phyloP scores from a whole-genome alignment of 352 stramenopile species.

The Pythium grandisporangium region DNA sequence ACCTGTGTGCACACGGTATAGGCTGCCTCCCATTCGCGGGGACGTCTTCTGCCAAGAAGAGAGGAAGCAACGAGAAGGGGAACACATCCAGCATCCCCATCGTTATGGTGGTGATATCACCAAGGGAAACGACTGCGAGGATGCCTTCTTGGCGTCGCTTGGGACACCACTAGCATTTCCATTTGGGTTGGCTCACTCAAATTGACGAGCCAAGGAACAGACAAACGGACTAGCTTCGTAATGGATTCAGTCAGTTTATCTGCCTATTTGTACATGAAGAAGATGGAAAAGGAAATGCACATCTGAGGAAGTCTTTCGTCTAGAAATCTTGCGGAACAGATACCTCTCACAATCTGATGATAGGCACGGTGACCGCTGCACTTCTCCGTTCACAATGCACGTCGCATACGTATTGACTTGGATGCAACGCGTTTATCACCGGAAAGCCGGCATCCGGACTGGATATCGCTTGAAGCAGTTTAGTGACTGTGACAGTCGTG shows the following conservation, averaged over 20 bases:
- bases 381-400: constrained; percentile 5
- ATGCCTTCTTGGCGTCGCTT: constrained; percentile 5
- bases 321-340: too few relatives aligned
- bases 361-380: constrained; percentile 2
- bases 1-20: background rate
- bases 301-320: constrained; percentile 6
- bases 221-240: too few relatives aligned
- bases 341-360: constrained; percentile 7
- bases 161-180: constrained; percentile 7
- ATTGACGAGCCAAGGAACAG: too few relatives aligned
- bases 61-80: background rate
- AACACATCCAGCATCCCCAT: too few relatives aligned
- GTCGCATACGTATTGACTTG: constrained; percentile 7
- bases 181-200: too few relatives aligned
- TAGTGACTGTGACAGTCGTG: constrained; percentile 8
- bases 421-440: constrained; percentile 7
- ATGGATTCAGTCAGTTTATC: too few relatives aligned
- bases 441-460: constrained; percentile 7
- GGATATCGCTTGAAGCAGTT: constrained; percentile 6
- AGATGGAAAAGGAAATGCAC: constrained; percentile 5
- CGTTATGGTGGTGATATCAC: too few relatives aligned
- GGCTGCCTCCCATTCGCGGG: constrained; percentile 6
- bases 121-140: constrained; percentile 6
- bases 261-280: constrained; percentile 12
- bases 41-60: background rate